Evolutionary conservation across 495 filamentous ascomycete species (phyloP), one percentile per base, ranked within the genome.

Genomic region (Paragyromitra xinjiangensis): DNA sequence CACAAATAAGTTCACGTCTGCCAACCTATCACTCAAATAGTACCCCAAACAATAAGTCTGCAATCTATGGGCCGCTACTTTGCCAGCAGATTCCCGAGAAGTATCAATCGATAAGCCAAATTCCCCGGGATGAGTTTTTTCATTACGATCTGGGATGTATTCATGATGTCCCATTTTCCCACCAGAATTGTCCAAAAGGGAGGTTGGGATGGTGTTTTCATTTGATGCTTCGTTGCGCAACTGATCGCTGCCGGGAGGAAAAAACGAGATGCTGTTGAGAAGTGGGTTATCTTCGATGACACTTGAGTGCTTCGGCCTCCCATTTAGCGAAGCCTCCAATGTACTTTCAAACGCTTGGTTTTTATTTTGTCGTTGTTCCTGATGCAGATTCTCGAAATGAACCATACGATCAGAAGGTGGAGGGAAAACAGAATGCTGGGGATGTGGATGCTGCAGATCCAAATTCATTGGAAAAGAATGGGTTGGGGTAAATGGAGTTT

Each of bases 241-340:
- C 40, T 73, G 74, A 29, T 77, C 69, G 37, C 22, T 66, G 37
- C 73, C 74, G 6, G 73, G 56, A n/a, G 73, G 63, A 16, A 81
- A 72, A 58, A 81, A 81, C 16, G 79, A 81, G 62, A 78, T 81
- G 24, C 48, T 71, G 29, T 74, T 65, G 42, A 81, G 74, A 64
- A 61, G 68, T 53, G 73, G 69, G 44, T 75, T 80, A 2, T 37
- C 64, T 34, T 69, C 78, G 45, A 56, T 63, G 16, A 78, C 56
- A 51, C 75, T 73, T 6, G 42, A 40, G 40, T 63, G 61, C 6
- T 42, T 62, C 12, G 75, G 0, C 40, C 66, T 72, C 12, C n/a
- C 16, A 34, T 71, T 34, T 40, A 65, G 44, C 24, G 75, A 55
- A 29, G 39, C 40, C 42, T 59, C 62, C 4, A 77, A 14, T 8